A percentile compares a stretch with the other conserved stretches of the same genome.
Evolutionary conservation across 164 flowering plant genomes (phyloP).

Genomic region (Echeveria elegans): DNA sequence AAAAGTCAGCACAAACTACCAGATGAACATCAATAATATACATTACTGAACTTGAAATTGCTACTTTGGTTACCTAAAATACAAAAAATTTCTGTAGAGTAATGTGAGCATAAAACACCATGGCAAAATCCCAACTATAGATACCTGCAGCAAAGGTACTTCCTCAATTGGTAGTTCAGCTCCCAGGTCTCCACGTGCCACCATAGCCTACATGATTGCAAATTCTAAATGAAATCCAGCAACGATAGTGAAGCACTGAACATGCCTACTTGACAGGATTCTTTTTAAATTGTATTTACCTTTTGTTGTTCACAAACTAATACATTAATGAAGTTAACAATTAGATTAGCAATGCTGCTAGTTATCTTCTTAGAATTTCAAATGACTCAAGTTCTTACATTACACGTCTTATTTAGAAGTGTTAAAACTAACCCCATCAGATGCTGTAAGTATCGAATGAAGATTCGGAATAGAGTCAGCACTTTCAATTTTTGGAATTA

Average conservation of each 20-base stretch:
- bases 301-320: neutral
- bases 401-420: constrained; percentile 16
- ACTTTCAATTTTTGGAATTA: constrained; percentile 83
- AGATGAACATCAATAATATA: neutral
- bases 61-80: too few relatives aligned
- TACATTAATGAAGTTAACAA: neutral
- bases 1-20: neutral
- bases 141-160: constrained; percentile 91
- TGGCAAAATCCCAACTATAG: too few relatives aligned
- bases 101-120: too few relatives aligned
- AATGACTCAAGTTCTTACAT: neutral
- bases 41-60: neutral
- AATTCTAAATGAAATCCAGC: neutral
- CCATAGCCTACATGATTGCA: constrained; percentile 72
- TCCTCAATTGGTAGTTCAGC: constrained; percentile 99
- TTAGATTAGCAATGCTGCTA: neutral
- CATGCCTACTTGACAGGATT: neutral
- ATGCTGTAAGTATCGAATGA: constrained; percentile 80
- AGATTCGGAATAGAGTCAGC: constrained; percentile 96
- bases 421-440: constrained; percentile 68
- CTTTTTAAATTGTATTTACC: neutral
- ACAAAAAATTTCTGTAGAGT: too few relatives aligned
- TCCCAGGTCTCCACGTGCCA: constrained; percentile 98
- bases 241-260: neutral
- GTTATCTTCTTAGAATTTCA: neutral